These are phyloP conservation scores for Ceratobasidium sp. DNA, from an alignment of 1,284 basidiomycete species.

Conservation along the genomic window DNA sequence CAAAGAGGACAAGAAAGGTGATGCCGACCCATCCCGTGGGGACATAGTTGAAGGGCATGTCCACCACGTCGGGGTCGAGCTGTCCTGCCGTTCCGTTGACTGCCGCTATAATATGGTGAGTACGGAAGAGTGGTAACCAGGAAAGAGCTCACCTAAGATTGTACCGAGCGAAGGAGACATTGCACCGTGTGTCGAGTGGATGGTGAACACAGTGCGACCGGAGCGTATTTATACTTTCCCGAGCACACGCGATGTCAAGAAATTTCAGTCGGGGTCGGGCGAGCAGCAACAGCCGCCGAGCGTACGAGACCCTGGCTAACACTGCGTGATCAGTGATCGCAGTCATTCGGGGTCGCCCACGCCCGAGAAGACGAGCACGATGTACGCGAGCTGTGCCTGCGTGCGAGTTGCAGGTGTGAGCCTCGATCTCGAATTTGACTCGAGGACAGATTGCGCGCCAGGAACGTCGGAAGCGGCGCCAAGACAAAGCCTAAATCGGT, in stretches of 20 bases:
- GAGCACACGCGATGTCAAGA: background rate
- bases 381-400: background rate
- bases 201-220: background rate
- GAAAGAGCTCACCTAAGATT: background rate
- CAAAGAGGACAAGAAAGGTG: conserved; percentile 43
- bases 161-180: background rate
- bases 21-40: conserved; percentile 44
- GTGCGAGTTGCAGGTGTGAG: background rate
- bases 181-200: background rate
- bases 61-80: background rate
- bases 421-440: background rate
- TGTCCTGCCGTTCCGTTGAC: background rate
- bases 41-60: conserved; percentile 36
- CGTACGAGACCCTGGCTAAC: conserved; percentile 1
- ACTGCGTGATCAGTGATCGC: conserved; percentile 19
- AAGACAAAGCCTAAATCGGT: background rate
- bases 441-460: background rate
- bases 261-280: conserved; percentile 2
- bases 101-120: background rate
- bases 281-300: background rate
- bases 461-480: background rate
- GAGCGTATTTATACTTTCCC: background rate
- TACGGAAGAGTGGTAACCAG: background rate
- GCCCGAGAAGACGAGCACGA: background rate
- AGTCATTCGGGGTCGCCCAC: conserved; percentile 11